Evolutionary conservation across 257 asterid genomes (phyloP).

Genomic region (Handroanthus guayacan): DNA sequence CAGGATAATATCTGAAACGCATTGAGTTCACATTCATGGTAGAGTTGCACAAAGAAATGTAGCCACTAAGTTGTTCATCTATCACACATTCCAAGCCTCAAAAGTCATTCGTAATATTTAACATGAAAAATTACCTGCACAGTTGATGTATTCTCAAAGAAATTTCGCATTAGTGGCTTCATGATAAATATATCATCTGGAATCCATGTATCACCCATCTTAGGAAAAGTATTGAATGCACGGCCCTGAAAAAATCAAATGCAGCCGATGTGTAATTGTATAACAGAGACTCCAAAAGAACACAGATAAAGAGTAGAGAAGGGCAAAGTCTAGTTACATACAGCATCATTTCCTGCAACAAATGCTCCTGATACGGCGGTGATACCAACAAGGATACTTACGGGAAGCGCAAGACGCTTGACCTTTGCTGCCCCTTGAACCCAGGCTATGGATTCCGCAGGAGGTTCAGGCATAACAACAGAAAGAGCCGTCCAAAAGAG

Average conservation of each 20-base stretch:
- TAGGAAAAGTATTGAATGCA: constrained; percentile 93
- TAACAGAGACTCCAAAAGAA: constrained; percentile 8
- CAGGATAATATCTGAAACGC: constrained; percentile 21
- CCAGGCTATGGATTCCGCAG: constrained; percentile 82
- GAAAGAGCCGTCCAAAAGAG: constrained; percentile 95
- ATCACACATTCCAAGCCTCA: constrained; percentile 15
- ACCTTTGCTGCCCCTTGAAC: constrained; percentile 90
- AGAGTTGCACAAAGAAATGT: not conserved
- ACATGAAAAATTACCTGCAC: constrained; percentile 70
- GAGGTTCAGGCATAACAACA: constrained; percentile 96
- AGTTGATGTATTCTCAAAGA: constrained; percentile 87
- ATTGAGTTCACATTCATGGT: not conserved
- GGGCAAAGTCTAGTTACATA: constrained; percentile 45
- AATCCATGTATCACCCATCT: constrained; percentile 93
- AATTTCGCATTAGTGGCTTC: constrained; percentile 85
- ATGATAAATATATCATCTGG: constrained; percentile 76
- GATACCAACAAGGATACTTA: constrained; percentile 79
- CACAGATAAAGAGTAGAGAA: constrained; percentile 18
- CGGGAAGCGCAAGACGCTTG: constrained; percentile 79
- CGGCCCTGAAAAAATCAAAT: constrained; percentile 67
- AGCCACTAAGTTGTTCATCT: not conserved
- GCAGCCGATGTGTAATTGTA: constrained; percentile 25
- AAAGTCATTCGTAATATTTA: constrained; percentile 19
- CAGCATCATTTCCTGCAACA: constrained; percentile 99
- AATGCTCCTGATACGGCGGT: constrained; percentile 97